phyloP scores from a whole-genome alignment of 257 asterid species.

The Plantago elongata region DNA sequence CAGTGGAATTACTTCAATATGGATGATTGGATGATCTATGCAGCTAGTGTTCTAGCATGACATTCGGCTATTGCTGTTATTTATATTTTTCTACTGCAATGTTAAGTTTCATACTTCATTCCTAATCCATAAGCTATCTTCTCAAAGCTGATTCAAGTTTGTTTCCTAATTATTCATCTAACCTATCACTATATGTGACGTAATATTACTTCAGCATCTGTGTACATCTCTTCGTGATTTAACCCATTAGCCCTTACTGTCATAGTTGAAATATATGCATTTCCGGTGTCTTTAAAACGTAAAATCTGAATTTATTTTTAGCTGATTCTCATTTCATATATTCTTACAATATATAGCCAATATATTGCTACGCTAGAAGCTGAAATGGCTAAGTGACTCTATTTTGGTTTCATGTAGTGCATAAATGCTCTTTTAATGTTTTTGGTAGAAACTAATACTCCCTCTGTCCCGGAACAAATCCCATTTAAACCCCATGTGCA shows the following conservation, averaged over 20 bases:
- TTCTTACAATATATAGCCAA: background rate
- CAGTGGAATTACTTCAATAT: too few species aligned
- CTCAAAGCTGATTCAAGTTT: background rate
- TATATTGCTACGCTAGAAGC: slow-evolving; percentile 10
- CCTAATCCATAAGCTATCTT: background rate
- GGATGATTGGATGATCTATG: too few species aligned
- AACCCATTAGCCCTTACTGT: background rate
- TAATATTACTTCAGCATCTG: background rate
- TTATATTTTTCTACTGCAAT: too few species aligned
- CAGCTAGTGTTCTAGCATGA: too few species aligned
- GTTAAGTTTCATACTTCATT: too few species aligned
- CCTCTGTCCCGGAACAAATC: too few species aligned
- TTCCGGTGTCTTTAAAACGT: background rate
- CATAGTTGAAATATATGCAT: background rate
- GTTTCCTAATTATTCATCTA: background rate
- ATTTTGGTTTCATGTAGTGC: slow-evolving; percentile 2
- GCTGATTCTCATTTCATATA: background rate
- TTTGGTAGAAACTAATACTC: background rate
- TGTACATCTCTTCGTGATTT: background rate
- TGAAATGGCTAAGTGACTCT: background rate
- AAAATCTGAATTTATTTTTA: slow-evolving; percentile 16
- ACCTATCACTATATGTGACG: too few species aligned
- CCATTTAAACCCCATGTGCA: too few species aligned
- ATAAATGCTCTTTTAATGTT: background rate
- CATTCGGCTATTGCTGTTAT: too few species aligned